phyloP scores from a whole-genome alignment of 2,329 filamentous ascomycete species.

The Herpomyces periplanetae region DNA sequence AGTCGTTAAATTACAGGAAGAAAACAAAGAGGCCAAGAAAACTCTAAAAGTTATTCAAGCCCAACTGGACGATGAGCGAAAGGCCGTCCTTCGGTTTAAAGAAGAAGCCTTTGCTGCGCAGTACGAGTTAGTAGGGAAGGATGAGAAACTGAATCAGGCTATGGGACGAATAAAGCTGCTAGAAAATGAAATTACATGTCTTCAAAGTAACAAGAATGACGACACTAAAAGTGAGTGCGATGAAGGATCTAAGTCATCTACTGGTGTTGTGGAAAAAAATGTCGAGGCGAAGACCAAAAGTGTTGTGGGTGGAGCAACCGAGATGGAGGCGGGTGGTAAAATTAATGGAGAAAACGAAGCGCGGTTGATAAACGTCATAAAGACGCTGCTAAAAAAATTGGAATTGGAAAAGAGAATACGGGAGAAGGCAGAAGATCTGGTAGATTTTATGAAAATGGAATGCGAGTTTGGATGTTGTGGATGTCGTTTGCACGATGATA shows the following conservation, averaged over 20 bases:
- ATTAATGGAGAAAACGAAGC: slow-evolving; percentile 11
- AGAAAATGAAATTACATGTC: slow-evolving; percentile 36
- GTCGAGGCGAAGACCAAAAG: slow-evolving; percentile 14
- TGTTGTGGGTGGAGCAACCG: slow-evolving; percentile 16
- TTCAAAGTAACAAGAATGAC: too few relatives aligned
- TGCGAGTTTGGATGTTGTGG: slow-evolving; percentile 25
- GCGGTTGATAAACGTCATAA: slow-evolving; percentile 10
- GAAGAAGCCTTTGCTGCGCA: slow-evolving; percentile 26
- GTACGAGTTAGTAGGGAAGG: slow-evolving; percentile 20
- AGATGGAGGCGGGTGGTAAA: slow-evolving; percentile 12
- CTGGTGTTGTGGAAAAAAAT: slow-evolving; percentile 19
- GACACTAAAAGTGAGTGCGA: slow-evolving; percentile 25
- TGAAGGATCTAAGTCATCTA: slow-evolving; percentile 29
- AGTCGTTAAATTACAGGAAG: slow-evolving; percentile 29
- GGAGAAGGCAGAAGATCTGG: slow-evolving; percentile 25
- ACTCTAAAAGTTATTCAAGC: slow-evolving; percentile 17
- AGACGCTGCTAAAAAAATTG: slow-evolving; percentile 13
- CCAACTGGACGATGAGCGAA: slow-evolving; percentile 19
- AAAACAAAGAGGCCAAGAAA: slow-evolving; percentile 20
- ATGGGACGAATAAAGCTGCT: slow-evolving; percentile 20
- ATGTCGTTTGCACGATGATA: slow-evolving; percentile 12
- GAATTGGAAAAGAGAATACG: slow-evolving; percentile 16
- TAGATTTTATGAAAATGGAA: slow-evolving; percentile 36
- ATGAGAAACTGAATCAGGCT: slow-evolving; percentile 24
- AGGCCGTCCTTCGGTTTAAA: slow-evolving; percentile 18